A percentile compares a stretch with the other conserved stretches of the same genome.
Conservation (phyloP, 441 rosid species). For the Arabidopsis hybrid region DNA sequence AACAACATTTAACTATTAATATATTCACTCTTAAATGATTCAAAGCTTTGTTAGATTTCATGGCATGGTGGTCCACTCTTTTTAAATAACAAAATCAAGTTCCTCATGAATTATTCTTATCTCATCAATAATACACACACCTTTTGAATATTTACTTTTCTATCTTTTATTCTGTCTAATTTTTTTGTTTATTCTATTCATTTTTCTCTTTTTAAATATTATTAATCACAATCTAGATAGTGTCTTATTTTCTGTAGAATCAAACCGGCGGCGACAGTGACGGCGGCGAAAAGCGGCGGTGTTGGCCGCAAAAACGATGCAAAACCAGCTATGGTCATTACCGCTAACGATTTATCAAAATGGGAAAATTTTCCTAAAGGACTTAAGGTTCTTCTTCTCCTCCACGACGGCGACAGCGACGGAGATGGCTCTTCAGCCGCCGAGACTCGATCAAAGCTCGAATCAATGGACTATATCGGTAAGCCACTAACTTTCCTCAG, state of each 20-base stretch:
- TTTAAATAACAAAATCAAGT: constrained; percentile 39
- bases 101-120: constrained; percentile 45
- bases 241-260: constrained; percentile 41
- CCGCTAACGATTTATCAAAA: constrained; percentile 78
- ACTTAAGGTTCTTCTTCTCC: constrained; percentile 89
- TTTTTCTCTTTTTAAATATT: not conserved
- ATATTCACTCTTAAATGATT: constrained; percentile 33
- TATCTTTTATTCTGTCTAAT: constrained; percentile 15
- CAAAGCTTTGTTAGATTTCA: constrained; percentile 41
- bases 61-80: constrained; percentile 45
- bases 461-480: constrained; percentile 94
- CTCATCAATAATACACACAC: constrained; percentile 45
- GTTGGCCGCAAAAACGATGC: constrained; percentile 87
- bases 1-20: constrained; percentile 5
- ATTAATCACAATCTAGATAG: constrained; percentile 5
- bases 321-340: constrained; percentile 96
- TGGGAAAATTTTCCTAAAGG: constrained; percentile 99
- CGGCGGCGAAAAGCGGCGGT: constrained; percentile 44
- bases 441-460: constrained; percentile 78
- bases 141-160: constrained; percentile 37
- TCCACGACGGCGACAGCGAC: constrained; percentile 29
- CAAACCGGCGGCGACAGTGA: constrained; percentile 49
- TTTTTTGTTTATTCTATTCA: not conserved
- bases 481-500: constrained; percentile 42
- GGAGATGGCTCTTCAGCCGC: constrained; percentile 52